Conservation (phyloP, 2,329 filamentous ascomycete genomes). For the Gnomoniopsis sp. region DNA sequence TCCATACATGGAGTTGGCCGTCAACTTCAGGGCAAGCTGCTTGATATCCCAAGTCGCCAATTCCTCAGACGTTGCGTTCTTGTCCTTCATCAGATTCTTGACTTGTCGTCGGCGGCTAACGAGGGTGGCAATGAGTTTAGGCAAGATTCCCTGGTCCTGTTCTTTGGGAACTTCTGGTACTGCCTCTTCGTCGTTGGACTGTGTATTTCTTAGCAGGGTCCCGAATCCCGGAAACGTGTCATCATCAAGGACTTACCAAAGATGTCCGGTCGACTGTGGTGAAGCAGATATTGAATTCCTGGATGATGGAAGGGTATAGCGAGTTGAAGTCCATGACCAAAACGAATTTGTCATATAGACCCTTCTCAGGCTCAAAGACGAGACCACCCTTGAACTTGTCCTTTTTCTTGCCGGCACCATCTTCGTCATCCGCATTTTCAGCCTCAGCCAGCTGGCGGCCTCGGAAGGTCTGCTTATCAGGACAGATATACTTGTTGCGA, state of each 20-base stretch:
- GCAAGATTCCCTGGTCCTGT: slow-evolving; percentile 80
- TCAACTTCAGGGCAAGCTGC: slow-evolving; percentile 92
- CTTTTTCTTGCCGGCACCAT: slow-evolving; percentile 84
- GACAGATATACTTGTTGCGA: slow-evolving; percentile 95
- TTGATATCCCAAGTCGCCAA: slow-evolving; percentile 97
- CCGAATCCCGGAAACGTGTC: neutral
- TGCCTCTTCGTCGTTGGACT: slow-evolving; percentile 77
- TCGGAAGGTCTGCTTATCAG: slow-evolving; percentile 85
- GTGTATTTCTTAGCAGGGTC: slow-evolving; percentile 28
- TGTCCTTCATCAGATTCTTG: slow-evolving; percentile 96
- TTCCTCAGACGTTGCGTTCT: slow-evolving; percentile 78
- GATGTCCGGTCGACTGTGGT: slow-evolving; percentile 84
- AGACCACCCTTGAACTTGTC: slow-evolving; percentile 99
- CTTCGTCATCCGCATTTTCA: slow-evolving; percentile 65
- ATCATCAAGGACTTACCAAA: slow-evolving; percentile 50
- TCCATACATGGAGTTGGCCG: slow-evolving; percentile 99
- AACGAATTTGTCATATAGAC: slow-evolving; percentile 96
- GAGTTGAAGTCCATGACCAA: slow-evolving; percentile 99
- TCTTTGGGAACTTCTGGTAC: slow-evolving; percentile 83
- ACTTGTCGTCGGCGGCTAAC: slow-evolving; percentile 87
- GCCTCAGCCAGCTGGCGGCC: slow-evolving; percentile 71
- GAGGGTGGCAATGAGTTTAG: slow-evolving; percentile 85
- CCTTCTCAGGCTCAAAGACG: slow-evolving; percentile 96
- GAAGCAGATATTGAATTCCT: slow-evolving; percentile 99
- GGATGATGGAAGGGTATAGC: slow-evolving; percentile 96